Evolutionary conservation across 257 asterid species (phyloP).

Genomic region (Agastache rugosa): DNA sequence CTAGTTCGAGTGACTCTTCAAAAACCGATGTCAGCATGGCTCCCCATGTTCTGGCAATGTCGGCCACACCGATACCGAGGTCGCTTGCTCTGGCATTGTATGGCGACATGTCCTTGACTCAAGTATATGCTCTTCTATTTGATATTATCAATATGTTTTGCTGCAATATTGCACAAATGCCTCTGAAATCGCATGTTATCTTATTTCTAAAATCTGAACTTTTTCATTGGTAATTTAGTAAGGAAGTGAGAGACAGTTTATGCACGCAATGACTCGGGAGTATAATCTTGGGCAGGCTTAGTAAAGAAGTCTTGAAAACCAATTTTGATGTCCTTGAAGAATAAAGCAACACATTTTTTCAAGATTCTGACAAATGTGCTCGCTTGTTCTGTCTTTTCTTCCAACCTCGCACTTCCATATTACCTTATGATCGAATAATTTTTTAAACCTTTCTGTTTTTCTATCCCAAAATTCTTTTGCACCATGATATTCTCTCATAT

Average conservation of each 20-base stretch:
- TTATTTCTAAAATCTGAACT: background rate
- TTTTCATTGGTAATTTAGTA: background rate
- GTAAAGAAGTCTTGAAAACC: background rate
- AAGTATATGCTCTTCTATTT: constrained; percentile 55
- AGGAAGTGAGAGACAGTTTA: background rate
- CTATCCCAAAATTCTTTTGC: background rate
- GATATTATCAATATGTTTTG: constrained; percentile 8
- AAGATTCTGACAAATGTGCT: background rate
- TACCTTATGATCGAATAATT: constrained; percentile 8
- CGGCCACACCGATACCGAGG: constrained; percentile 99
- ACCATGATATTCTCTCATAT: background rate
- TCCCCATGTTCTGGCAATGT: constrained; percentile 96
- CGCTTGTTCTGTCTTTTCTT: background rate
- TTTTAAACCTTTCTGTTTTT: constrained; percentile 10
- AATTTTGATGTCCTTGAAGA: background rate
- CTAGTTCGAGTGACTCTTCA: constrained; percentile 47
- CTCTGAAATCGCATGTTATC: constrained; percentile 8
- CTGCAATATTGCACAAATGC: constrained; percentile 4
- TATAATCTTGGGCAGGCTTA: no score
- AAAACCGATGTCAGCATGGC: constrained; percentile 65
- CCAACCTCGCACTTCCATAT: background rate
- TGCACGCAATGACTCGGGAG: background rate
- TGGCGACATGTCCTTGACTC: constrained; percentile 97
- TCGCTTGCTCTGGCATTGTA: constrained; percentile 93
- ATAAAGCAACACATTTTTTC: background rate